phyloP scores from a whole-genome alignment of 2,329 filamentous ascomycete genomes.

The Penicillium aurantiogriseum region DNA sequence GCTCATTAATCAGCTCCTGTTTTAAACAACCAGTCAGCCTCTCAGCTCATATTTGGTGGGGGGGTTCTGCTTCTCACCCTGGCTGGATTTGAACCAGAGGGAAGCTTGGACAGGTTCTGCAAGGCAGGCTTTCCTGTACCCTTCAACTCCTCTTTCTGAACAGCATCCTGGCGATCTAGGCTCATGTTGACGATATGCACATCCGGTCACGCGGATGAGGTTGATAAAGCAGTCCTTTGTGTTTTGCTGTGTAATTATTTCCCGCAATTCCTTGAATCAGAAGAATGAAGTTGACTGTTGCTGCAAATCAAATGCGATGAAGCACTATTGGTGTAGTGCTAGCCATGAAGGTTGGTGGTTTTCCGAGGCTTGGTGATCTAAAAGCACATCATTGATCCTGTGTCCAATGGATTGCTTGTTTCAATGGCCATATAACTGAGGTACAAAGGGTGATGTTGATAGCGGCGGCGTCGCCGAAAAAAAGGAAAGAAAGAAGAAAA shows the following conservation, averaged over 20 bases:
- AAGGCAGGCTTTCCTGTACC: constrained; percentile 19
- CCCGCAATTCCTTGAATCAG: not conserved
- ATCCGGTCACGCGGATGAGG: not conserved
- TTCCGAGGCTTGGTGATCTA: constrained; percentile 12
- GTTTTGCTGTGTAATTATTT: not conserved
- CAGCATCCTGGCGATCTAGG: constrained; percentile 33
- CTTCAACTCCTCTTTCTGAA: constrained; percentile 21
- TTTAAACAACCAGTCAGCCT: not conserved
- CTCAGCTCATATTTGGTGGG: not conserved
- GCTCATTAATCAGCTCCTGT: constrained; percentile 15
- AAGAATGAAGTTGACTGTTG: not conserved
- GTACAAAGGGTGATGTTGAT: not conserved
- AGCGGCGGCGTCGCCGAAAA: not conserved
- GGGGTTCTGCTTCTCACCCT: not conserved
- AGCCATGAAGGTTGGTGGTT: constrained; percentile 24
- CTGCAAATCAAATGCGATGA: constrained; percentile 1
- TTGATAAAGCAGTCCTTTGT: not conserved
- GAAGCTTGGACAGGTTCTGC: constrained; percentile 23
- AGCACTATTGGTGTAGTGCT: constrained; percentile 8
- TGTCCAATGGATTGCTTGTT: not conserved
- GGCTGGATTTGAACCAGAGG: constrained; percentile 9
- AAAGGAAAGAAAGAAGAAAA: not conserved
- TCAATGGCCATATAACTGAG: not conserved
- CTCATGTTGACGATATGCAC: constrained; percentile 31
- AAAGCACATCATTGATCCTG: constrained; percentile 19